Evolutionary conservation across 805 yeast species (phyloP).

Genomic region (Cyberlindnera misumaiensis): DNA sequence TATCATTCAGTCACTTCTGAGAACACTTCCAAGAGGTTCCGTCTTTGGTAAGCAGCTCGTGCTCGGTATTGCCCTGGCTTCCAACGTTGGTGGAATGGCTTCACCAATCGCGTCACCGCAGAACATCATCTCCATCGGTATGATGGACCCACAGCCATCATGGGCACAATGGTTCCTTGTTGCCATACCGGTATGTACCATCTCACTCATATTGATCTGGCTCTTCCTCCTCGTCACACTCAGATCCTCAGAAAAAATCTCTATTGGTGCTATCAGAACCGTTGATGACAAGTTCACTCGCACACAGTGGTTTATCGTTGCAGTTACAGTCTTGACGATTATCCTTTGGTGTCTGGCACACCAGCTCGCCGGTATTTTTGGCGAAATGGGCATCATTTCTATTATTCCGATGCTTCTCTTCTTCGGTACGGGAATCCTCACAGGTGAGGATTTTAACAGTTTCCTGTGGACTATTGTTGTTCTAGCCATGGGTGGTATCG

Average conservation of each 20-base stretch:
- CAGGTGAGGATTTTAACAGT: slow-evolving; percentile 89
- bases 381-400: slow-evolving; percentile 97
- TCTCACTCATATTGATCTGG: slow-evolving; percentile 68
- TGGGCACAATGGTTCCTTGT: slow-evolving; percentile 95
- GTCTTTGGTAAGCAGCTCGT: slow-evolving; percentile 78
- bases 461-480: slow-evolving; percentile 96
- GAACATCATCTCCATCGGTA: slow-evolving; percentile 81
- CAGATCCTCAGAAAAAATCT: slow-evolving; percentile 42
- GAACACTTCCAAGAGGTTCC: slow-evolving; percentile 75
- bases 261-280: slow-evolving; percentile 39
- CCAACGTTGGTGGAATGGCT: slow-evolving; percentile 94
- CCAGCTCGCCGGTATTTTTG: slow-evolving; percentile 62
- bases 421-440: slow-evolving; percentile 83
- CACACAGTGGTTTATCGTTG: slow-evolving; percentile 68
- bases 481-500: slow-evolving; percentile 96
- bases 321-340: slow-evolving; percentile 67
- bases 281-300: slow-evolving; percentile 63
- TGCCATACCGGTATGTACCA: slow-evolving; percentile 69
- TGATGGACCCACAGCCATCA: slow-evolving; percentile 75
- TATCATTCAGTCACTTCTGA: slow-evolving; percentile 80
- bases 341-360: slow-evolving; percentile 86
- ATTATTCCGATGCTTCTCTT: slow-evolving; percentile 84
- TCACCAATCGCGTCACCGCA: slow-evolving; percentile 98
- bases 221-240: slow-evolving; percentile 59
- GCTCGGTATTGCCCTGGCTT: slow-evolving; percentile 87